Evolutionary conservation across 139 green algal genomes (phyloP).

Genomic region (Chlamydomonas schloesseri): DNA sequence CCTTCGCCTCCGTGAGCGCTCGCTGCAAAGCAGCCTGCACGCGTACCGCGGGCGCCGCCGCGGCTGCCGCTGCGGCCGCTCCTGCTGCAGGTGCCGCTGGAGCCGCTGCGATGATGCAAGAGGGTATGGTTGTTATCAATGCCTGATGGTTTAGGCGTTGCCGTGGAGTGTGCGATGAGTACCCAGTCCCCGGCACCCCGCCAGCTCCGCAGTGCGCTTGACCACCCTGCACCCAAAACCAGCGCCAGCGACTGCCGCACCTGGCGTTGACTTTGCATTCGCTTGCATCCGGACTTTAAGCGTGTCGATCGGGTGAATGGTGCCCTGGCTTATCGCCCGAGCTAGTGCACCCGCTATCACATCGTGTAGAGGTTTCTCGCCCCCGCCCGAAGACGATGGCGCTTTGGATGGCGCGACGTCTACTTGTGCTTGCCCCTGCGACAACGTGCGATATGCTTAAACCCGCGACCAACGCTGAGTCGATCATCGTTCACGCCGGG

Average conservation of each 20-base stretch:
- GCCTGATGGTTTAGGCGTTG: no score
- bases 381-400: not conserved
- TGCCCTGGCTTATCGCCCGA: conserved; percentile 69
- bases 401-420: not conserved
- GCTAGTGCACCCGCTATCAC: conserved; percentile 77
- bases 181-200: no score
- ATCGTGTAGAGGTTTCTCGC: conserved; percentile 68
- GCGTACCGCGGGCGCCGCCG: not conserved
- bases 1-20: not conserved
- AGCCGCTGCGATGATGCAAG: not conserved
- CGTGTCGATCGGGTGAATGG: conserved; percentile 82
- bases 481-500: no score
- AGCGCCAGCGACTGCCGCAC: no score
- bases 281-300: conserved; percentile 78
- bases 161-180: no score
- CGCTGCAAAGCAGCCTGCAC: not conserved
- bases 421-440: no score
- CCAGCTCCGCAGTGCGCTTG: no score
- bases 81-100: not conserved
- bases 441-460: no score
- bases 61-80: not conserved
- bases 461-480: no score
- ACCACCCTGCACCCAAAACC: no score
- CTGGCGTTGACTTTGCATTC: no score
- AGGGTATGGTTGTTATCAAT: no score